Evolutionary conservation across 2,329 filamentous ascomycete genomes (phyloP).

Genomic region (Nigrospora osmanthi): DNA sequence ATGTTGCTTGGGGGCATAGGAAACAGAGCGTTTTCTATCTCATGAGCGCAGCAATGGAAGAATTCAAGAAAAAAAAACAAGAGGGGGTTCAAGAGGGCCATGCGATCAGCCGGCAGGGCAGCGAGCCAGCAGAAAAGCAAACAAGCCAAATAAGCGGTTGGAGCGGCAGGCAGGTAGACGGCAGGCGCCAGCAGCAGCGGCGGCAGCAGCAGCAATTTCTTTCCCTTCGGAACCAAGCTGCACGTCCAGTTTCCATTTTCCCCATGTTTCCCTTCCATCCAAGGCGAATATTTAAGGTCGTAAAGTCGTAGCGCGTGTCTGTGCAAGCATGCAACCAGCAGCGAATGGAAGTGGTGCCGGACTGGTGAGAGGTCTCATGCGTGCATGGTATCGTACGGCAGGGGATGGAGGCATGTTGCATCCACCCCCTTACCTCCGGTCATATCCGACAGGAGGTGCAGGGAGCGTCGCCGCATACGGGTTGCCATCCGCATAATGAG

Average conservation of each 20-base stretch:
- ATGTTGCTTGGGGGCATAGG: conserved; percentile 11
- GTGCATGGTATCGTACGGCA: not conserved
- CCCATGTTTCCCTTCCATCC: conserved; percentile 5
- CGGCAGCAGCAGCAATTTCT: not conserved
- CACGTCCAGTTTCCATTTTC: conserved; percentile 5
- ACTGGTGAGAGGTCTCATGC: not conserved
- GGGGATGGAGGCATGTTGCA: no score
- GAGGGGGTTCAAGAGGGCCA: not conserved
- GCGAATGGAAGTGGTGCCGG: conserved; percentile 1
- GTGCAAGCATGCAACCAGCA: not conserved
- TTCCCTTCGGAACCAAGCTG: not conserved
- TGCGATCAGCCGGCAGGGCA: not conserved
- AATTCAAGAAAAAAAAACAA: not conserved
- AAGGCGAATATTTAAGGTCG: conserved; percentile 11
- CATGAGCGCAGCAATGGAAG: no score
- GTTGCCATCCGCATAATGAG: conserved; percentile 38
- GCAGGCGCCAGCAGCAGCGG: not conserved
- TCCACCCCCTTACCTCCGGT: conserved; percentile 23
- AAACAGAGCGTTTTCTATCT: conserved; percentile 8
- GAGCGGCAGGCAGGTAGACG: not conserved
- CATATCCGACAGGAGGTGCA: conserved; percentile 28
- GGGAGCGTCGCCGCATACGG: conserved; percentile 36
- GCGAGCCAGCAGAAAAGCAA: not conserved
- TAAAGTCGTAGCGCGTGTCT: conserved; percentile 9
- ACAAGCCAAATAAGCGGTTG: not conserved